phyloP scores from a whole-genome alignment of 2,329 filamentous ascomycete genomes.

The Ascomycota sp. region DNA sequence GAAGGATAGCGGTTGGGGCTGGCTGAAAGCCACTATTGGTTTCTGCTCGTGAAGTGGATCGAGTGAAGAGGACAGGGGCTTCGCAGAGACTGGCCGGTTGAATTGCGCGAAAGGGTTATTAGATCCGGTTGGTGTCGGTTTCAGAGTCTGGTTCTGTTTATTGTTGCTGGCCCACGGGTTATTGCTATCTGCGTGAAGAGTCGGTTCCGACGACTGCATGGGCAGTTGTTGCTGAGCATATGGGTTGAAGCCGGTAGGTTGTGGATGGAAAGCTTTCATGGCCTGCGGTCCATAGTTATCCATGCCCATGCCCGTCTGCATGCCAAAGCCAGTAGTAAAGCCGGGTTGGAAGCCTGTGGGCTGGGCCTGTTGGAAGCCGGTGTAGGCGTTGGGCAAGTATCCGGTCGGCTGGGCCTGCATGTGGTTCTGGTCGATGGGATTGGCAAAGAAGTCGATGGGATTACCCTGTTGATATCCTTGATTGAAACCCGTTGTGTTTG shows the following conservation, averaged over 20 bases:
- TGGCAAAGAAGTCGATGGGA: constrained; percentile 91
- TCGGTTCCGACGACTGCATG: constrained; percentile 28
- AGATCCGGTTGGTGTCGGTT: constrained; percentile 74
- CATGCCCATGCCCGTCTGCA: constrained; percentile 43
- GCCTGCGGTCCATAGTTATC: constrained; percentile 40
- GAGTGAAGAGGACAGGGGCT: constrained; percentile 44
- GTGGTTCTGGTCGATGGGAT: constrained; percentile 59
- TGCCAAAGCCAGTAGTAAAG: constrained; percentile 44
- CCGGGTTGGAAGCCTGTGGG: constrained; percentile 32
- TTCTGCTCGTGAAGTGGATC: constrained; percentile 66
- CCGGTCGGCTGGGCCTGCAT: constrained; percentile 62
- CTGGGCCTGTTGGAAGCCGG: constrained; percentile 24
- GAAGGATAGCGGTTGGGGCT: constrained; percentile 16
- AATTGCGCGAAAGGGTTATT: constrained; percentile 94
- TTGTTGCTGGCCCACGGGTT: constrained; percentile 69
- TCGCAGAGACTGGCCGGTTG: constrained; percentile 30
- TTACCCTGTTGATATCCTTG: constrained; percentile 95
- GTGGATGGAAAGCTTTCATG: constrained; percentile 24
- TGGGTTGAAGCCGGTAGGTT: constrained; percentile 31
- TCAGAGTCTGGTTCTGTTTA: constrained; percentile 37
- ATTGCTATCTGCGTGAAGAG: constrained; percentile 60
- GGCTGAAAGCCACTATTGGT: constrained; percentile 37
- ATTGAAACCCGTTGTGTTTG: constrained; percentile 81
- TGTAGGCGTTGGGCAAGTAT: constrained; percentile 35
- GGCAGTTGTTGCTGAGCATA: constrained; percentile 23